Evolutionary conservation across 306 rosid genomes (phyloP).

Genomic region (Purshia tridentata): DNA sequence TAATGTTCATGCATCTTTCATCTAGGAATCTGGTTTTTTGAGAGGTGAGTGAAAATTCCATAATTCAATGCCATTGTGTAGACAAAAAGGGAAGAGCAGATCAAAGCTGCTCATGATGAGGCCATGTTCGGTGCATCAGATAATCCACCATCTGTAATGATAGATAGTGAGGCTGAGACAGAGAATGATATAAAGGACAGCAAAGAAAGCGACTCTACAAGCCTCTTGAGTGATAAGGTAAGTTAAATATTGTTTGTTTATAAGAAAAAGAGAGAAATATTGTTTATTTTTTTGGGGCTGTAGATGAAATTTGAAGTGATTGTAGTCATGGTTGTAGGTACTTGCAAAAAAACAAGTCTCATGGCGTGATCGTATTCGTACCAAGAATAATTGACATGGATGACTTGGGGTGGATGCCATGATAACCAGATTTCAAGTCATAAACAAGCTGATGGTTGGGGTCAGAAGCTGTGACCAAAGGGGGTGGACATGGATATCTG

Average conservation of each 20-base stretch:
- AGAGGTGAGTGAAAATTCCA: neutral
- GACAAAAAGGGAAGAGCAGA: constrained; percentile 76
- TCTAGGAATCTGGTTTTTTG: neutral
- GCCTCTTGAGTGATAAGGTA: constrained; percentile 81
- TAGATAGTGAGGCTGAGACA: constrained; percentile 55
- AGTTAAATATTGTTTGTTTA: constrained; percentile 5
- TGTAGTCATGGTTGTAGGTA: constrained; percentile 47
- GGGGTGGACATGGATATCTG: neutral
- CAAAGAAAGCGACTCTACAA: constrained; percentile 40
- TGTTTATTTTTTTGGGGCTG: neutral
- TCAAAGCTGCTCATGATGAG: constrained; percentile 85
- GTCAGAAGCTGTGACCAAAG: neutral
- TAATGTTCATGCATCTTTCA: constrained; percentile 8
- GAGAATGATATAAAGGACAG: constrained; percentile 42
- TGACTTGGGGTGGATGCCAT: neutral
- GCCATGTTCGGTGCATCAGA: constrained; percentile 84
- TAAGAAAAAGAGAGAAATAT: neutral
- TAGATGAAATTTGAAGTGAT: neutral
- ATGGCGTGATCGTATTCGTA: constrained; percentile 90
- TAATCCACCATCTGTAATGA: constrained; percentile 33
- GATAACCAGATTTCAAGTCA: neutral
- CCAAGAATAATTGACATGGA: constrained; percentile 10
- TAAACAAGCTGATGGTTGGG: neutral
- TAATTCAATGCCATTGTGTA: constrained; percentile 25
- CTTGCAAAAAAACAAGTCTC: constrained; percentile 80